Evolutionary conservation across 495 filamentous ascomycete species (phyloP).

Genomic region (Chaetomium cochliodes): DNA sequence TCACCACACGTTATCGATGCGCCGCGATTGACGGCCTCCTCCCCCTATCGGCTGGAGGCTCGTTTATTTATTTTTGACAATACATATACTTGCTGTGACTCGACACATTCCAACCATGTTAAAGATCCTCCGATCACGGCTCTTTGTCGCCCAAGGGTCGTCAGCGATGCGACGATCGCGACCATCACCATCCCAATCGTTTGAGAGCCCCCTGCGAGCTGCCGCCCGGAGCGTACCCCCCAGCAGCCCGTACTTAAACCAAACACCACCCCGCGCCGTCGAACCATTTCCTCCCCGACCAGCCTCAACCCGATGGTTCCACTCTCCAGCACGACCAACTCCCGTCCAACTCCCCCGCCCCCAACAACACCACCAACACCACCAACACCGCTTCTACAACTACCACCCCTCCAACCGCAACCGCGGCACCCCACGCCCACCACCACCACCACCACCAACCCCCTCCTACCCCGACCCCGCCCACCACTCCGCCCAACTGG

Average conservation of each 20-base stretch:
- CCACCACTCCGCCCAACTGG: neutral
- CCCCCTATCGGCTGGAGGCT: neutral
- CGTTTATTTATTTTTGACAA: neutral
- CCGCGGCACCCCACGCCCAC: neutral
- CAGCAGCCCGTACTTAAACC: neutral
- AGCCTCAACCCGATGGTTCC: neutral
- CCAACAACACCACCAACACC: neutral
- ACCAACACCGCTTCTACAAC: slow-evolving; percentile 8
- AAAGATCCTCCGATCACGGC: slow-evolving; percentile 6
- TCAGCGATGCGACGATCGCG: neutral
- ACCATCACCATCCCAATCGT: neutral
- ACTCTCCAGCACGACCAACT: neutral
- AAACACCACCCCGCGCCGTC: neutral
- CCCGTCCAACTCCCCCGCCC: neutral
- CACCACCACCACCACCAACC: no score
- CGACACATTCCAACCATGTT: neutral
- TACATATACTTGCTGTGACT: neutral
- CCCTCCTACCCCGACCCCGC: neutral
- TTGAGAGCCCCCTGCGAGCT: neutral
- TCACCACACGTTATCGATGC: neutral
- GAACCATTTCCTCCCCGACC: neutral
- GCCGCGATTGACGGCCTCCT: slow-evolving; percentile 7
- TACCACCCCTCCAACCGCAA: neutral
- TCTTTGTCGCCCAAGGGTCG: neutral
- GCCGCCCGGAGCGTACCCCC: slow-evolving; percentile 1